phyloP scores from a whole-genome alignment of 768 basidiomycete species.

The Boletus rubropictus region DNA sequence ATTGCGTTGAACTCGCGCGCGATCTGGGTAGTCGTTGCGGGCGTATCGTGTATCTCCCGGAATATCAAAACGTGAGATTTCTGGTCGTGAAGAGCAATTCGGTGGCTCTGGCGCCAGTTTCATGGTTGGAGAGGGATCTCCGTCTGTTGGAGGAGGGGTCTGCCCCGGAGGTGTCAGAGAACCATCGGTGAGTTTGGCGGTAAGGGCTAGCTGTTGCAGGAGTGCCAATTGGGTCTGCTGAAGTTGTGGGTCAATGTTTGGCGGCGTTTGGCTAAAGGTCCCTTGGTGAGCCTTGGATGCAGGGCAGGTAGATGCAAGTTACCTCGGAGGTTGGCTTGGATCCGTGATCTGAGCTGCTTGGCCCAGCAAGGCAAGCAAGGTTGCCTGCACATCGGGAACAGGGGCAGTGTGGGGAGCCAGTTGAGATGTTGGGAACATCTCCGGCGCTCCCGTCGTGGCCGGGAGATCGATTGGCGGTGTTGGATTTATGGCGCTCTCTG shows the following conservation, averaged over 20 bases:
- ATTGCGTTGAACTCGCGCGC: conserved; percentile 42
- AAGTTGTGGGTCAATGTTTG: conserved; percentile 47
- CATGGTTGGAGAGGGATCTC: neutral
- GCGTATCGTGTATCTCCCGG: conserved; percentile 38
- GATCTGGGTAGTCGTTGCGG: conserved; percentile 31
- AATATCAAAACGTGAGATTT: conserved; percentile 26
- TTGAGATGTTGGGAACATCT: conserved; percentile 24
- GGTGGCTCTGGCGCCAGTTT: conserved; percentile 22
- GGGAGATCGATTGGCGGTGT: conserved; percentile 35
- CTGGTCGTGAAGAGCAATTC: neutral
- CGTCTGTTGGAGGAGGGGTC: conserved; percentile 25
- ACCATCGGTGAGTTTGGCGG: conserved; percentile 40
- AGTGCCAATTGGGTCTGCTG: conserved; percentile 60
- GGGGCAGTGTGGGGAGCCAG: conserved; percentile 22
- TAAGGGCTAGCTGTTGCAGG: conserved; percentile 71
- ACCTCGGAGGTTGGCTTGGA: conserved; percentile 32
- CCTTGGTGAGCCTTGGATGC: neutral
- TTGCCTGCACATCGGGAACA: conserved; percentile 46
- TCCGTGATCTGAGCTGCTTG: conserved; percentile 51
- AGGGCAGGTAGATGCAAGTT: conserved; percentile 4
- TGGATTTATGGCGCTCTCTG: conserved; percentile 44
- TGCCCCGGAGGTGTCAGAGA: conserved; percentile 21
- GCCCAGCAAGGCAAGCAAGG: conserved; percentile 63
- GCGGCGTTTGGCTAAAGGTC: conserved; percentile 51
- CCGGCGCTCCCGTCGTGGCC: conserved; percentile 30